Conservation (phyloP, 2,329 filamentous ascomycete genomes). For the Hymenoscyphus albidus region DNA sequence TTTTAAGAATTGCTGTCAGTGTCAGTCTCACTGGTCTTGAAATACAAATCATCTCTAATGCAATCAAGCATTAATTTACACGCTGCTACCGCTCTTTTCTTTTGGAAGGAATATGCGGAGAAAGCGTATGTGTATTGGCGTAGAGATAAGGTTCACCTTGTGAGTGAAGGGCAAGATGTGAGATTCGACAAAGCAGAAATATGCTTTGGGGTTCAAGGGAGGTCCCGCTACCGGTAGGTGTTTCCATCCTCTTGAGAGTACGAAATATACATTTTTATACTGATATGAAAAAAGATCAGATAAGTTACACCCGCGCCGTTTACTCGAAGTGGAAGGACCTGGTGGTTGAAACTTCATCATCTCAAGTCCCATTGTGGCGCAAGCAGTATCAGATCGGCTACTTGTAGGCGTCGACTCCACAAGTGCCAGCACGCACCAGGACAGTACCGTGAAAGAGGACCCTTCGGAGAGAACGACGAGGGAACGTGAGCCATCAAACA, state of each 20-base stretch:
- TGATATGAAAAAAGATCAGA: background rate
- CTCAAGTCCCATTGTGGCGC: background rate
- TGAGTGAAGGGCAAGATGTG: background rate
- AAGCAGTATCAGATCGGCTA: background rate
- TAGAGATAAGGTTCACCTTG: background rate
- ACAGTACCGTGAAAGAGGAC: background rate
- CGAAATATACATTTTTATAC: background rate
- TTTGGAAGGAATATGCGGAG: background rate
- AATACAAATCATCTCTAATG: background rate
- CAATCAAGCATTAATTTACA: background rate
- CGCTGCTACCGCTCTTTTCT: background rate
- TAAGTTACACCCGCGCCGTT: background rate
- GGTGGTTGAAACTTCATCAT: background rate
- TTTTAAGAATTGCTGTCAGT: background rate
- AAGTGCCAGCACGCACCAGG: background rate
- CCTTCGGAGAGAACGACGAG: background rate
- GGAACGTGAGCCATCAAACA: background rate
- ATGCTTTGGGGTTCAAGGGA: background rate
- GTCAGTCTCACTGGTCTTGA: background rate
- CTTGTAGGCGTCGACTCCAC: background rate
- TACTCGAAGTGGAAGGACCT: background rate
- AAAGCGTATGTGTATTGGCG: background rate
- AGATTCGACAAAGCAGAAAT: background rate
- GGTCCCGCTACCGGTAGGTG: background rate
- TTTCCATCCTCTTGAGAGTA: background rate